Base-by-base conservation (phyloP, 495 filamentous ascomycete genomes). In the Margaritispora aquatica region DNA sequence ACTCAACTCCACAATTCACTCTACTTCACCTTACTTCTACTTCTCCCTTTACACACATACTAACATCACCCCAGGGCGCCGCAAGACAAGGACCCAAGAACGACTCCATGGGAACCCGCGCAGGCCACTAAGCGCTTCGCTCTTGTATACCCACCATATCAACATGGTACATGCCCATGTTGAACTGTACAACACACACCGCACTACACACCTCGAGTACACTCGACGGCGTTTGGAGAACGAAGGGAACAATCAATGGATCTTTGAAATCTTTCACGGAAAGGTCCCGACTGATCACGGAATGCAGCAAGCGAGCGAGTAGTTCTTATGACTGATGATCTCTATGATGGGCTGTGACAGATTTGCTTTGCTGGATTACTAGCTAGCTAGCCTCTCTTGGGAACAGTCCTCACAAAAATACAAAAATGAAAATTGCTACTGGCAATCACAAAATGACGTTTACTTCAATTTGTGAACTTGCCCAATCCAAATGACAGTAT, bases 61-160 rank as follows among this genome's bases (percentile, higher is more conserved):
- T 24, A 8, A 51, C 24, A 51, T 26, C 23, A 8, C 11, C 7
- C 2, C 49, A 66, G 64, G 49, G 27, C 20, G 26, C 54, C 3
- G 73, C 75, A 58, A 73, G 75, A 59, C 60, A 69, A 56, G 77
- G 76, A 23, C 66, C 67, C 54, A 76, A 69, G 63, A 82, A 82
- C 68, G 70, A 75, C 59, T 66, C 66, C 58, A 72, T 73, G 62
- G 78, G 78, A 21, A 19, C 68, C 38, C 64, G 65, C n/a, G 58
- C 69, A 24, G 69, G 73, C 26, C 78, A 80, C 64, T 73, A 66
- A 38, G 61, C 49, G 17, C 38, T 17, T 8, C 11, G 10, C 38
- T 34, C 29, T n/a, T n/a, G n/a, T n/a, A n/a, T n/a, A n/a, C n/a
- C n/a, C n/a, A n/a, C n/a, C n/a, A n/a, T n/a, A n/a, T n/a, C n/a